These are phyloP conservation scores for Dioscorea alata DNA, from an alignment of 106 monocot genomes.

Conservation along the genomic window DNA sequence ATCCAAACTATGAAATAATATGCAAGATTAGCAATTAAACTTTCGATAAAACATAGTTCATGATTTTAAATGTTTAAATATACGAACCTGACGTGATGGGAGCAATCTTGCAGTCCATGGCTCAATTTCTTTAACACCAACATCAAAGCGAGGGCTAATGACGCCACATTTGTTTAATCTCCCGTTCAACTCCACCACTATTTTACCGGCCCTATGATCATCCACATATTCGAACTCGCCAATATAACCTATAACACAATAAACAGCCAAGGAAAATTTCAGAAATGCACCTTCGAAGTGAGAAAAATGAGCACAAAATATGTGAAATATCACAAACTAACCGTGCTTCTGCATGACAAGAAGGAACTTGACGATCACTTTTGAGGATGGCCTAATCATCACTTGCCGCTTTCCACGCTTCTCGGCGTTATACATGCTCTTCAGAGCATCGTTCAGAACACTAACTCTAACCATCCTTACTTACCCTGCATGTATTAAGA, in stretches of 20 bases:
- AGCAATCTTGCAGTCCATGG: conserved; percentile 47
- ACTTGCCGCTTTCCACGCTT: conserved; percentile 37
- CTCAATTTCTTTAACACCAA: conserved; percentile 40
- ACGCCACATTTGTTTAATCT: conserved; percentile 45
- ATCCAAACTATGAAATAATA: conserved; percentile 25
- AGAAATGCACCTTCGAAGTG: neutral
- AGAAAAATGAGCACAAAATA: neutral
- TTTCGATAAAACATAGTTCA: too few species aligned
- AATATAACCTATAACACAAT: conserved; percentile 23
- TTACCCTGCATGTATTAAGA: too few species aligned
- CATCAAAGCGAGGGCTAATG: conserved; percentile 49
- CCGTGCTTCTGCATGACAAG: conserved; percentile 50
- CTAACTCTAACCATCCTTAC: conserved; percentile 37
- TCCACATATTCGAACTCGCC: conserved; percentile 48
- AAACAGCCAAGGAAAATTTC: neutral
- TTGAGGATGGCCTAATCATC: conserved; percentile 39
- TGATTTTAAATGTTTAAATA: too few species aligned
- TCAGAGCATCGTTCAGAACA: conserved; percentile 40
- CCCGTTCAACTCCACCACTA: conserved; percentile 41
- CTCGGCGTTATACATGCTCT: conserved; percentile 52
- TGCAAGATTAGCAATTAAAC: neutral
- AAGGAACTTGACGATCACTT: conserved; percentile 49
- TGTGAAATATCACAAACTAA: neutral
- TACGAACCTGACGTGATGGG: conserved; percentile 33
- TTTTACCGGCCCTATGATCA: conserved; percentile 36